phyloP scores from a whole-genome alignment of 192 early-diverging fungal species.

The Gamsiella multidivaricata region DNA sequence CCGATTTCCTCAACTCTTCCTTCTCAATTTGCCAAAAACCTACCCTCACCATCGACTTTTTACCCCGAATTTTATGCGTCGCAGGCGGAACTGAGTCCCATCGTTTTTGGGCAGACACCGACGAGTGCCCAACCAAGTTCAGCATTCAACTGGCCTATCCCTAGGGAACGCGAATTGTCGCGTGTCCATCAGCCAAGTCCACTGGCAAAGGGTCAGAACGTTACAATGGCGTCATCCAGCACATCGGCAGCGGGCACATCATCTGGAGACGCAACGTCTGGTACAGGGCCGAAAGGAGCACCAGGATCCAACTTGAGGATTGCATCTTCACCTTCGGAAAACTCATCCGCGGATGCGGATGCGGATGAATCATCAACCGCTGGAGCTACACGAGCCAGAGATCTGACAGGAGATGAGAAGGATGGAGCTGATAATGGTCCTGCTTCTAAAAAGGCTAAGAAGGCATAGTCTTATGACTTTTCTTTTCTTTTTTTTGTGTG shows the following conservation, averaged over 20 bases:
- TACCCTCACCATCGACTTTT: constrained; percentile 81
- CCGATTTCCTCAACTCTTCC: constrained; percentile 71
- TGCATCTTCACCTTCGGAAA: too few relatives aligned
- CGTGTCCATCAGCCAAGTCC: constrained; percentile 64
- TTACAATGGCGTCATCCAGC: constrained; percentile 23
- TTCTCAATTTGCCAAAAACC: constrained; percentile 72
- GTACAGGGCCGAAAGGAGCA: too few relatives aligned
- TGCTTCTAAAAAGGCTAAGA: too few relatives aligned
- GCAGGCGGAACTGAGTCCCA: constrained; percentile 75
- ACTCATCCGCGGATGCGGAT: too few relatives aligned
- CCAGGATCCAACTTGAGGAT: too few relatives aligned
- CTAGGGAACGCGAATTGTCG: constrained; percentile 48
- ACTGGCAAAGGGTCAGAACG: constrained; percentile 57
- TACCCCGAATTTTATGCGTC: constrained; percentile 82
- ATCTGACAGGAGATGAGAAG: too few relatives aligned
- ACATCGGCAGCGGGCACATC: not conserved
- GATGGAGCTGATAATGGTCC: too few relatives aligned
- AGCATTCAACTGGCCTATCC: constrained; percentile 79
- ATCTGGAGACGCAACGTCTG: constrained; percentile 7
- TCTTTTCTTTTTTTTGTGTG: too few relatives aligned
- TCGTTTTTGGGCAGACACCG: constrained; percentile 80
- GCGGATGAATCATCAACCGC: too few relatives aligned
- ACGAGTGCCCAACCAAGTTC: constrained; percentile 66
- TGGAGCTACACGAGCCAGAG: too few relatives aligned
- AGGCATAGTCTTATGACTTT: too few relatives aligned